Percentiles rank a stretch among this genome's conserved stretches.
Conservation (phyloP, 148 eudicot species). For the Rhododendron williamsianum region DNA sequence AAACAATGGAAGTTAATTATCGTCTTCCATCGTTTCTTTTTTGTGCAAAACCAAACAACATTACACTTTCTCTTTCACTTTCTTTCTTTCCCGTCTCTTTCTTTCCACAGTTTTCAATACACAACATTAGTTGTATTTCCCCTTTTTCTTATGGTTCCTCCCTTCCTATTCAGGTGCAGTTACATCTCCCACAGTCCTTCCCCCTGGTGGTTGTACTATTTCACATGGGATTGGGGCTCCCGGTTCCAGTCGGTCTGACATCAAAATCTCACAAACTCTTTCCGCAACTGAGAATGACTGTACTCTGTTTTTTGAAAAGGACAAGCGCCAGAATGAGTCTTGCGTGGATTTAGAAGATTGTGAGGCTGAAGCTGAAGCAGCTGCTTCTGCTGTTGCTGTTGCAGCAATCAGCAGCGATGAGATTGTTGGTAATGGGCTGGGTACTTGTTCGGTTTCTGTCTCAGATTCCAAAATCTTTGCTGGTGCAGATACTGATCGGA, state of each 20-base stretch:
- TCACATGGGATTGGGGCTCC: constrained; percentile 57
- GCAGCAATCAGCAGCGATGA: constrained; percentile 83
- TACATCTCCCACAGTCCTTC: constrained; percentile 74
- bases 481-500: constrained; percentile 36
- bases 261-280: constrained; percentile 37
- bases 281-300: constrained; percentile 33
- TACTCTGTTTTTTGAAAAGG: constrained; percentile 51
- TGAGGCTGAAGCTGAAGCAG: constrained; percentile 82
- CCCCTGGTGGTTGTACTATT: constrained; percentile 46
- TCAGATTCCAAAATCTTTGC: constrained; percentile 41
- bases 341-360: constrained; percentile 50
- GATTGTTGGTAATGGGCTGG: constrained; percentile 41
- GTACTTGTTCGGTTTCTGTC: constrained; percentile 26
- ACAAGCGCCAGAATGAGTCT: constrained; percentile 42
- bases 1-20: not conserved
- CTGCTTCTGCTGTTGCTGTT: constrained; percentile 87
- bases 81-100: not conserved
- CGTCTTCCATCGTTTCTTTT: not conserved
- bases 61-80: not conserved
- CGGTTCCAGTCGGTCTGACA: constrained; percentile 51
- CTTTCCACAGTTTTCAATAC: not conserved
- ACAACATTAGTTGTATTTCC: not conserved
- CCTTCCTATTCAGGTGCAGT: constrained; percentile 65
- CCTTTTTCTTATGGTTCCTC: not conserved
- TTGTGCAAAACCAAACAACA: not conserved